These are phyloP conservation scores for Venturia asperata DNA, from an alignment of 2,329 filamentous ascomycete species.

Conservation along the genomic window DNA sequence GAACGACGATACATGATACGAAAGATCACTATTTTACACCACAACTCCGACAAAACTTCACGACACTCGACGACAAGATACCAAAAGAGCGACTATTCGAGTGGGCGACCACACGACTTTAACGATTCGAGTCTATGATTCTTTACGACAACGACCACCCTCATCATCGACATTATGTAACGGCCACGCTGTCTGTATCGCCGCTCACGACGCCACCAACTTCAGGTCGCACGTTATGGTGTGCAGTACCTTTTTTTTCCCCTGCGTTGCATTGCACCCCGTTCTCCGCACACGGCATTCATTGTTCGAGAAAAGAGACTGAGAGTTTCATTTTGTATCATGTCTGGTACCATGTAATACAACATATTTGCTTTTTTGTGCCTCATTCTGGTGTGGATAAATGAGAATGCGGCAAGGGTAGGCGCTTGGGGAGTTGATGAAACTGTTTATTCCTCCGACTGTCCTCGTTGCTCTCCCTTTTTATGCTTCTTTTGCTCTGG, in stretches of 20 bases:
- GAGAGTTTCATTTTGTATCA: not conserved
- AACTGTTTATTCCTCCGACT: not conserved
- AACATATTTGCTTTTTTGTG: not conserved
- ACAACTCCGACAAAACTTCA: conserved; percentile 15
- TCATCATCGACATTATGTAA: conserved; percentile 2
- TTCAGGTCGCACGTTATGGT: not conserved
- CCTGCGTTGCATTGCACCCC: not conserved
- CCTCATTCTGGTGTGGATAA: no score
- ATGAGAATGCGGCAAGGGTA: not conserved
- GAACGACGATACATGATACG: conserved; percentile 10
- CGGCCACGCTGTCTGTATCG: conserved; percentile 3
- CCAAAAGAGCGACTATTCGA: conserved; percentile 16
- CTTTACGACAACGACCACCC: conserved; percentile 13
- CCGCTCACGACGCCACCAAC: not conserved
- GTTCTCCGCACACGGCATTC: not conserved
- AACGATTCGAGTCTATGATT: conserved; percentile 19
- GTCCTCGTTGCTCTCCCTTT: not conserved
- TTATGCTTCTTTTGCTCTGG: not conserved
- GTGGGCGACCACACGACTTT: conserved; percentile 19
- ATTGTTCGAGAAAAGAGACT: not conserved
- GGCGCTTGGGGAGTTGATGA: not conserved
- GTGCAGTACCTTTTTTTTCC: not conserved
- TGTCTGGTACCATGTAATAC: conserved; percentile 13
- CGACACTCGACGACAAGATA: conserved; percentile 19
- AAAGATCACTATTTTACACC: conserved; percentile 6